Conservation (phyloP, 176 grass and related monocot species). For the Oryza coarctata region DNA sequence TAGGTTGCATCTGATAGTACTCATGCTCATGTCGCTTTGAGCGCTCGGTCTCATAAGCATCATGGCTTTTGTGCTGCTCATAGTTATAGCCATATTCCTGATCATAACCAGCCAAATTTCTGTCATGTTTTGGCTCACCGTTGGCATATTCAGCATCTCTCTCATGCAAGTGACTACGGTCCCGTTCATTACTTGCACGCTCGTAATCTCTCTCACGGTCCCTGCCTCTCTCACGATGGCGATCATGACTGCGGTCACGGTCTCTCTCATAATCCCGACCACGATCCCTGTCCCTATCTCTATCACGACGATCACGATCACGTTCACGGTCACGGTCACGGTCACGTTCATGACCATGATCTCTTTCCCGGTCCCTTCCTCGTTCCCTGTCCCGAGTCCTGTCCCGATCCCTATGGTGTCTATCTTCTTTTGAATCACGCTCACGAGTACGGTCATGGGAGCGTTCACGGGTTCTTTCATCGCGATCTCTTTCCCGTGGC, state of each 20-base stretch:
- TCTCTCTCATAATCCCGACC: slow-evolving; percentile 60
- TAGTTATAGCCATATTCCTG: slow-evolving; percentile 49
- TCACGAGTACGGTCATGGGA: slow-evolving; percentile 66
- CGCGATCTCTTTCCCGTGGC: slow-evolving; percentile 43
- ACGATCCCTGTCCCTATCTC: slow-evolving; percentile 67
- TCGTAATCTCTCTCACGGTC: slow-evolving; percentile 67
- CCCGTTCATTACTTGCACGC: slow-evolving; percentile 44
- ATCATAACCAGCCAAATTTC: slow-evolving; percentile 48
- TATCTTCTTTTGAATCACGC: slow-evolving; percentile 65
- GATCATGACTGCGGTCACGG: slow-evolving; percentile 51
- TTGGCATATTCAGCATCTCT: slow-evolving; percentile 54
- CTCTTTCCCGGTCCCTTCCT: slow-evolving; percentile 55
- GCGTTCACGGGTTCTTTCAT: slow-evolving; percentile 53
- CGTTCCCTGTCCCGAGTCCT: slow-evolving; percentile 56
- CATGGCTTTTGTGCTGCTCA: slow-evolving; percentile 49
- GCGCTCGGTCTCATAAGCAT: slow-evolving; percentile 46
- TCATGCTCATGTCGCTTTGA: slow-evolving; percentile 43
- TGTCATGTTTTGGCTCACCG: slow-evolving; percentile 57
- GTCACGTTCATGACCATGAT: slow-evolving; percentile 50
- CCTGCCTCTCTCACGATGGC: slow-evolving; percentile 59
- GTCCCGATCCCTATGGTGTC: slow-evolving; percentile 60
- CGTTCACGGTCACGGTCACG: slow-evolving; percentile 45
- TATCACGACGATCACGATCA: slow-evolving; percentile 47
- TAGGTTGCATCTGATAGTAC: slow-evolving; percentile 45
- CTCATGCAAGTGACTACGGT: slow-evolving; percentile 51